Percentiles rank a stretch among this genome's conserved stretches.
Evolutionary conservation across 1,139 yeast species (phyloP).

Genomic region (Kodamaea sp.): DNA sequence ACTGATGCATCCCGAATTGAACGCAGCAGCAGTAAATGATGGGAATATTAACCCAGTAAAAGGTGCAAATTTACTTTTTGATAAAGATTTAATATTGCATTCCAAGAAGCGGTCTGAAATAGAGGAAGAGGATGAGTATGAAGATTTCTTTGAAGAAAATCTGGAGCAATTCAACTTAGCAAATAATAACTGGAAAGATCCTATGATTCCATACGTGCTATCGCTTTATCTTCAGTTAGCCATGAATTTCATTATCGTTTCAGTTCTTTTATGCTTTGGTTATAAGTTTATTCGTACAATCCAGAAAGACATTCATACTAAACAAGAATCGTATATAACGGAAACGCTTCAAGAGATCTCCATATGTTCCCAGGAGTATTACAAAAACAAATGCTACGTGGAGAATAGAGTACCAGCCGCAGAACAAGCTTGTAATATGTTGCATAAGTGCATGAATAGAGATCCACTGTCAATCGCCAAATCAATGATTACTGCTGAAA

Average conservation of each 20-base stretch:
- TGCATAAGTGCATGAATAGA: conserved; percentile 84
- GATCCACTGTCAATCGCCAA: conserved; percentile 79
- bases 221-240: conserved; percentile 69
- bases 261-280: conserved; percentile 52
- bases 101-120: conserved; percentile 17
- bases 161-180: background rate
- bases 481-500: conserved; percentile 74
- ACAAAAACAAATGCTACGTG: conserved; percentile 60
- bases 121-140: conserved; percentile 1
- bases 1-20: conserved; percentile 32
- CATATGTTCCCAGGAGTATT: conserved; percentile 65
- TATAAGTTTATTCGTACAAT: conserved; percentile 57
- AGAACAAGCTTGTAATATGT: conserved; percentile 63
- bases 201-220: conserved; percentile 61
- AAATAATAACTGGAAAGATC: conserved; percentile 30
- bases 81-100: conserved; percentile 23
- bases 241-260: conserved; percentile 58
- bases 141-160: background rate
- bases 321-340: conserved; percentile 60
- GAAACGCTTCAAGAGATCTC: conserved; percentile 65
- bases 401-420: conserved; percentile 60
- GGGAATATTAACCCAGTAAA: conserved; percentile 38
- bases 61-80: conserved; percentile 42
- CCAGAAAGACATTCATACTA: conserved; percentile 64
- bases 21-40: conserved; percentile 22